Percentiles rank a stretch among this genome's conserved stretches.
Evolutionary conservation across 1,139 yeast species (phyloP).

Genomic region (Kluyveromyces sp.): DNA sequence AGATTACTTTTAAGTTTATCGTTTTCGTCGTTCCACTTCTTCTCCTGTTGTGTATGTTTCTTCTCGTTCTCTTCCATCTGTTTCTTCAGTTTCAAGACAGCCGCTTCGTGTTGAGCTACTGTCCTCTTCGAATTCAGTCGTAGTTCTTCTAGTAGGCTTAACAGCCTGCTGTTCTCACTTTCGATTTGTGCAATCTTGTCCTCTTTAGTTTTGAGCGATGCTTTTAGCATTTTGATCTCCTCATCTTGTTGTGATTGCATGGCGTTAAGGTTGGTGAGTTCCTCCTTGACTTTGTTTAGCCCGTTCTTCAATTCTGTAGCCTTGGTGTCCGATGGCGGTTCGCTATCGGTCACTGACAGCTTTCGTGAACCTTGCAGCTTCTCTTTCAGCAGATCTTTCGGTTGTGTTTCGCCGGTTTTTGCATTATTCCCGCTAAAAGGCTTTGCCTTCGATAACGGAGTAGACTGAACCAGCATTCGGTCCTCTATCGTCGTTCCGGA

Average conservation of each 20-base stretch:
- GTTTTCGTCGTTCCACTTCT: conserved; percentile 1
- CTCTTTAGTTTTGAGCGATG: background rate
- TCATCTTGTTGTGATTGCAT: conserved; percentile 8
- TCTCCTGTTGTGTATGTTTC: background rate
- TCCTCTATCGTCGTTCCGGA: conserved; percentile 10
- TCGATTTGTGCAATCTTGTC: background rate
- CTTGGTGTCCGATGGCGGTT: conserved; percentile 6
- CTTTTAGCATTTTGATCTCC: conserved; percentile 2
- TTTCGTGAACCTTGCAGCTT: conserved; percentile 12
- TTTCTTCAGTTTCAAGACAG: background rate
- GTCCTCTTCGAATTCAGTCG: background rate
- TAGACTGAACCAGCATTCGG: conserved; percentile 20
- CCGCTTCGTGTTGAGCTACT: background rate
- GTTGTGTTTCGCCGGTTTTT: conserved; percentile 9
- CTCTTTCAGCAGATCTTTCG: conserved; percentile 13
- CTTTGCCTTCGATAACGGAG: conserved; percentile 15
- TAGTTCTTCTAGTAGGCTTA: background rate
- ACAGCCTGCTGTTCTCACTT: background rate
- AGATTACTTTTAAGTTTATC: background rate
- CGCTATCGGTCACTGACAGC: conserved; percentile 1
- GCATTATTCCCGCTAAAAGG: background rate
- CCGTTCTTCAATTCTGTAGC: conserved; percentile 11
- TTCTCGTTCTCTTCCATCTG: background rate
- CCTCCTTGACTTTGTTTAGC: conserved; percentile 13
- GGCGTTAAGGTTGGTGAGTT: conserved; percentile 7